A percentile compares a stretch with the other conserved stretches of the same genome.
Evolutionary conservation across 2,329 filamentous ascomycete genomes (phyloP).

Genomic region (Hortaea sp.): DNA sequence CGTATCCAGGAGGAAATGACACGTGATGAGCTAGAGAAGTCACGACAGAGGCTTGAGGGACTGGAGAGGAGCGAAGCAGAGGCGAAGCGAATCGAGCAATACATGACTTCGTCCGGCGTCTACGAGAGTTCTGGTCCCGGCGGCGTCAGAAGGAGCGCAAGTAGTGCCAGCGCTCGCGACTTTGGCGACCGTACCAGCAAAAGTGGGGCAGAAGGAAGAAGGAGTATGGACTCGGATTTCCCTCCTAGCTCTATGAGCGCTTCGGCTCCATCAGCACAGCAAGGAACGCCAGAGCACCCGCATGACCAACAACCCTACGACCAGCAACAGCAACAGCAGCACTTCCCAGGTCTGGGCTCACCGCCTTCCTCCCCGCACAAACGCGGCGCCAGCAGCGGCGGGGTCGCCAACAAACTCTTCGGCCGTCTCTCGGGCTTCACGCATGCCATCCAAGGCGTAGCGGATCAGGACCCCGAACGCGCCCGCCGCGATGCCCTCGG

Average conservation of each 20-base stretch:
- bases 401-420: conserved; percentile 90
- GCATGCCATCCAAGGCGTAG: conserved; percentile 91
- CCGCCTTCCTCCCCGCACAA: conserved; percentile 46
- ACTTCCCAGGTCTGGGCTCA: conserved; percentile 10
- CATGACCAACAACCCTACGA: conserved; percentile 13
- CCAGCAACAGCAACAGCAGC: conserved; percentile 8
- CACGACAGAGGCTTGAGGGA: conserved; percentile 69
- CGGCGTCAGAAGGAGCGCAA: conserved; percentile 47
- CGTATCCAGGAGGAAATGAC: conserved; percentile 97
- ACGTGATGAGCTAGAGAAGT: conserved; percentile 82
- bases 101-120: conserved; percentile 65
- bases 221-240: conserved; percentile 92
- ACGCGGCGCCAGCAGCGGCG: conserved; percentile 58
- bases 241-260: conserved; percentile 61
- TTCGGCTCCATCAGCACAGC: conserved; percentile 41
- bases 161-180: conserved; percentile 23
- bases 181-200: conserved; percentile 18
- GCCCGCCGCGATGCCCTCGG: conserved; percentile 88
- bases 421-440: conserved; percentile 86
- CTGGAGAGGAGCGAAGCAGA: conserved; percentile 91
- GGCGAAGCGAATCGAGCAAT: conserved; percentile 86
- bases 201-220: conserved; percentile 48
- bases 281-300: conserved; percentile 50
- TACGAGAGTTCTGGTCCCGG: conserved; percentile 9
- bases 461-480: conserved; percentile 89